Evolutionary conservation across 352 stramenopile species (phyloP).

Genomic region (Pythium myriotylum): DNA sequence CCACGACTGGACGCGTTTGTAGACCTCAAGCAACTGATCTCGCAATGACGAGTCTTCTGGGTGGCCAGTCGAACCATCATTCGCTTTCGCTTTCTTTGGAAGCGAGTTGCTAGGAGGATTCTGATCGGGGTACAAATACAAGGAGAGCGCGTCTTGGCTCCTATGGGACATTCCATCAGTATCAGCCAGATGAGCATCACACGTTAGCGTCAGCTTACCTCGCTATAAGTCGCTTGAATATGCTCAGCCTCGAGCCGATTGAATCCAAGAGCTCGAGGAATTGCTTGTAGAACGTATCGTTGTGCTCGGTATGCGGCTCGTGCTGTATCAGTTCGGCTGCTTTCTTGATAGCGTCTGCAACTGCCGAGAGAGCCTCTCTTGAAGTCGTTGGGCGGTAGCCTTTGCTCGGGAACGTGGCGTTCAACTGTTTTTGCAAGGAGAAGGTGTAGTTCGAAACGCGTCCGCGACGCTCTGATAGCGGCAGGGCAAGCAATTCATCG

Average conservation of each 20-base stretch:
- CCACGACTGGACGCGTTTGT: conserved; percentile 11
- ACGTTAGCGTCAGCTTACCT: conserved; percentile 1
- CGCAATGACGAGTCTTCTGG: conserved; percentile 3
- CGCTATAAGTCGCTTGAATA: conserved; percentile 11
- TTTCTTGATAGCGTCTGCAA: conserved; percentile 6
- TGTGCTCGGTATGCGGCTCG: conserved; percentile 5
- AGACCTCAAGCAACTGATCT: neutral
- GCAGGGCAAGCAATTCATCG: conserved; percentile 13
- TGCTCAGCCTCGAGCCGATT: conserved; percentile 1
- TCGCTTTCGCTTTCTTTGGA: neutral
- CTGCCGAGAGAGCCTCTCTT: neutral
- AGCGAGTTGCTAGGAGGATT: neutral
- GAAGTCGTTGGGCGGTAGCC: neutral
- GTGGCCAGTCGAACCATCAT: neutral
- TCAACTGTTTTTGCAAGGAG: conserved; percentile 14
- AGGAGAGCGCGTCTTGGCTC: conserved; percentile 15
- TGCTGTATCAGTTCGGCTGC: conserved; percentile 11
- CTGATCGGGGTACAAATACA: conserved; percentile 11
- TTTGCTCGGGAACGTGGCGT: conserved; percentile 5
- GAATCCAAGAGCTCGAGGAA: conserved; percentile 17
- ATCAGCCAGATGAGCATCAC: no score
- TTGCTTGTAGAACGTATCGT: conserved; percentile 6
- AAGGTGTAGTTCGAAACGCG: conserved; percentile 11
- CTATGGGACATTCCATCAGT: neutral
- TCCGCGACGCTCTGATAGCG: neutral